Evolutionary conservation across 495 filamentous ascomycete species (phyloP), one percentile per base, ranked within the genome.

Genomic region (Neurospora sp.): DNA sequence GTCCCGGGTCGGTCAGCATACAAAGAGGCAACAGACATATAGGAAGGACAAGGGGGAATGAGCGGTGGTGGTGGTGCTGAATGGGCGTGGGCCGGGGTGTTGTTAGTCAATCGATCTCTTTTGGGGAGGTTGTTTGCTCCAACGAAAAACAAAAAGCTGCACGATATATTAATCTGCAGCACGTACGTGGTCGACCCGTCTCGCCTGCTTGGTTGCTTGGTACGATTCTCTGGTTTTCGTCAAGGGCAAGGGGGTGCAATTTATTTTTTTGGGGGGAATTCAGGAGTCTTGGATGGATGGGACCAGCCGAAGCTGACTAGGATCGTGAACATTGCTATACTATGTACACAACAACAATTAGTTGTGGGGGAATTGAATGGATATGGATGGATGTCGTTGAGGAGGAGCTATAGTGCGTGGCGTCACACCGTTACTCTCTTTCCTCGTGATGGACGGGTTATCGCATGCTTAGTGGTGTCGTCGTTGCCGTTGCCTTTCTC

Each of bases 131-230:
- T 73, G 72, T 76, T 73, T 78, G 74, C 76, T 70, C 54, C 54
- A 62, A 62, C 54, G 54, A 62, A 62, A 62, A 62, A 31, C 48
- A 71, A 69, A 45, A 71, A 66, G 45, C 72, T 78, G 76, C 76
- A 76, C 71, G 71, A 74, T 74, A 78, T 76, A 78, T 76, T 78
- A 71, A 69, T 43, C 70, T 76, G 74, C 76, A 73, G 54, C 54
- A 62, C 54, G 54, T 62, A 62, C 54, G 54, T 34, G 54, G 54
- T 62, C 54, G 24, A 62, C 28, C 54, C 54, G 15, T 62, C 54
- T 62, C 7, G 13, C 28, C 54, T 62, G 54, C 54, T 31, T 62
- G 13, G 28, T 34, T 62, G 11, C 13, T 62, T 34, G 11, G 28
- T 31, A 34, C 54, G 54, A 62, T 19, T 62, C 7, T 62, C 24